Evolutionary conservation across 2,329 filamentous ascomycete species (phyloP).

Genomic region (Chrysoporthe austroafricana): DNA sequence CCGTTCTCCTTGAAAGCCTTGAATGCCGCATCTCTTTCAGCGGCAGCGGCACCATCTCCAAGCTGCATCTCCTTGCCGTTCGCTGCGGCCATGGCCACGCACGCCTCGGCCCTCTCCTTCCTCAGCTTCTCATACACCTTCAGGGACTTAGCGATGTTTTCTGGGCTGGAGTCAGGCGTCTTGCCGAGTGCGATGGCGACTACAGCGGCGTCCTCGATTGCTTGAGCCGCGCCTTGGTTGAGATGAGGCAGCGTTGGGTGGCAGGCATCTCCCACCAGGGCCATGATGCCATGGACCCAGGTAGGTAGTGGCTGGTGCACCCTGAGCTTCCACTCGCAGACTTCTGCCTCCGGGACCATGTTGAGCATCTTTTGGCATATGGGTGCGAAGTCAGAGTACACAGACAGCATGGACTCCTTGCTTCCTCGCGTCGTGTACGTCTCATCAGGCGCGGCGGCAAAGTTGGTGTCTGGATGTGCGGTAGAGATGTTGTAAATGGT

Average conservation of each 20-base stretch:
- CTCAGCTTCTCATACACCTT: slow-evolving; percentile 55
- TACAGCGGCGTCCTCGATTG: slow-evolving; percentile 64
- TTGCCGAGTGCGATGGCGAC: slow-evolving; percentile 45
- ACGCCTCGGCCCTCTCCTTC: slow-evolving; percentile 51
- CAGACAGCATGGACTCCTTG: slow-evolving; percentile 62
- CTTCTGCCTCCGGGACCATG: slow-evolving; percentile 64
- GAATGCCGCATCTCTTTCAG: slow-evolving; percentile 49
- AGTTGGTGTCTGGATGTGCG: slow-evolving; percentile 63
- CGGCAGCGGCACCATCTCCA: slow-evolving; percentile 48
- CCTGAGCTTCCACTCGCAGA: slow-evolving; percentile 69
- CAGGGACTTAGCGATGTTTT: slow-evolving; percentile 49
- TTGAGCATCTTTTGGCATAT: slow-evolving; percentile 63
- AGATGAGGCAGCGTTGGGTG: slow-evolving; percentile 68
- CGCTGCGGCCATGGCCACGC: slow-evolving; percentile 55
- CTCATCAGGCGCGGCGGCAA: slow-evolving; percentile 50
- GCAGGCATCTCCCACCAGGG: slow-evolving; percentile 62
- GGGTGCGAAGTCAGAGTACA: slow-evolving; percentile 65
- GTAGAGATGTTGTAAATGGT: slow-evolving; percentile 70
- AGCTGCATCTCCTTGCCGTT: slow-evolving; percentile 50
- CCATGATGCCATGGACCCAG: slow-evolving; percentile 59
- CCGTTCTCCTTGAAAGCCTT: slow-evolving; percentile 48
- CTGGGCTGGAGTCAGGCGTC: slow-evolving; percentile 39
- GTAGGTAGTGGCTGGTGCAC: slow-evolving; percentile 64
- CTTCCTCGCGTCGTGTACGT: slow-evolving; percentile 67
- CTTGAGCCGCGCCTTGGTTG: slow-evolving; percentile 67